Evolutionary conservation across 768 basidiomycete species (phyloP).

Genomic region (Suillus placidus): DNA sequence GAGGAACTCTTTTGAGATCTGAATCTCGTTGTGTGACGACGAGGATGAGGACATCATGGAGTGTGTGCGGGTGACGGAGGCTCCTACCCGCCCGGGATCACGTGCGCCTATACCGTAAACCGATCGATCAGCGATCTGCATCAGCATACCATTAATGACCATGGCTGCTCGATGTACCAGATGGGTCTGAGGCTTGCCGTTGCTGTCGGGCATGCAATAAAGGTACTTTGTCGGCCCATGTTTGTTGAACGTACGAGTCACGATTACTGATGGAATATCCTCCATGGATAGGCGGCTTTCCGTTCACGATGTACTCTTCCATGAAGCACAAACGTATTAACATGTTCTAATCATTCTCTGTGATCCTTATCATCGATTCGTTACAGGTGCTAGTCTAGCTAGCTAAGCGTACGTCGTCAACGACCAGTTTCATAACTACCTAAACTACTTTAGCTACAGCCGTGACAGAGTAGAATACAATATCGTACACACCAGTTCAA

Average conservation of each 20-base stretch:
- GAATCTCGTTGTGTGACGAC: constrained; percentile 38
- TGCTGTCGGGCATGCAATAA: no score
- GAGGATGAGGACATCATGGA: constrained; percentile 22
- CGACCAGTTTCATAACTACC: neutral
- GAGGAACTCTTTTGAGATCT: constrained; percentile 39
- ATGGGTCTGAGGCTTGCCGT: no score
- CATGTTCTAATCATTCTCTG: neutral
- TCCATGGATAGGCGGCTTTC: no score
- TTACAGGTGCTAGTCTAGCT: neutral
- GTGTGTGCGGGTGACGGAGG: neutral
- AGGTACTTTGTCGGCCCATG: no score
- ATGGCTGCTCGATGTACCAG: no score
- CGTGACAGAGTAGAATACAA: neutral
- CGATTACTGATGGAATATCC: no score
- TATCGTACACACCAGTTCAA: constrained; percentile 1
- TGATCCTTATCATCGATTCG: neutral
- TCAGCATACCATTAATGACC: no score
- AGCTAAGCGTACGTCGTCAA: neutral
- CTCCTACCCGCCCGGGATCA: no score
- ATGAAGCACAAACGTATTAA: constrained; percentile 14
- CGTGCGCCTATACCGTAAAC: no score
- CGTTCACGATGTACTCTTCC: no score
- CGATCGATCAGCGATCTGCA: no score
- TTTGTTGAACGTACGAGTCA: no score
- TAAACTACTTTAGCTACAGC: neutral